Base-by-base conservation (phyloP, 257 asterid species). In the Echium plantagineum region DNA sequence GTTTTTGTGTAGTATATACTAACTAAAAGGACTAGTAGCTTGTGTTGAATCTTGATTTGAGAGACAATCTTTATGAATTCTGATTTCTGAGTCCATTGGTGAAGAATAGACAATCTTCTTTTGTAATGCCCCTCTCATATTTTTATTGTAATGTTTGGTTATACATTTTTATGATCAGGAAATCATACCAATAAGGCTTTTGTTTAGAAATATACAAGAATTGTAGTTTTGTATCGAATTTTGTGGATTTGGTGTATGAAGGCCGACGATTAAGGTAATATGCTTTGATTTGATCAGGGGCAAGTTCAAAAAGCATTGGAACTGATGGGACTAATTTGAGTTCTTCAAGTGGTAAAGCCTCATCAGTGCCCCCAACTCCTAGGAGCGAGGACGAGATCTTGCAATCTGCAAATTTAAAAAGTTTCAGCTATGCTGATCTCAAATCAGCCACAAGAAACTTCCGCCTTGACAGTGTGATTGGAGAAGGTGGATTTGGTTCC, bases 311-410 rank as follows among this genome's bases (percentile, higher is more conserved):
- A 63, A 72, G 69, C 72, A 74, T 42, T 52, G 80, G 85, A 64
- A 74, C 78, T 21, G 78, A 78, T 63, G 81, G 75, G 59, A 73
- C 71, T 52, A 63, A 55, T 48, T 51, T 51, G 63, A 70, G 77
- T 63, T 58, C 65, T 32, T 72, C 72, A 16, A 77, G 83, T 58
- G 62, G 77, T 74, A 76, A 75, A 60, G 61, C 18, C 55, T 70
- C 79, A 24, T 66, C 83, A 15, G 71, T 72, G 32, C 82, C 78
- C 28, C 77, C 81, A 48, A 53, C 86, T 69, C 80, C 85, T 6
- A 79, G 87, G 54, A 81, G 84, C n/a, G 94, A 90, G 78, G 96
- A 95, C 18, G 89, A 90, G 83, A 90, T 90, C 72, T 75, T 90
- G 79, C 85, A 80, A 72, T 83, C 96, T 1, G 67, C 94, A 20